Conservation (phyloP, 352 stramenopile genomes). For the Hyaloperonospora arabidopsidis region DNA sequence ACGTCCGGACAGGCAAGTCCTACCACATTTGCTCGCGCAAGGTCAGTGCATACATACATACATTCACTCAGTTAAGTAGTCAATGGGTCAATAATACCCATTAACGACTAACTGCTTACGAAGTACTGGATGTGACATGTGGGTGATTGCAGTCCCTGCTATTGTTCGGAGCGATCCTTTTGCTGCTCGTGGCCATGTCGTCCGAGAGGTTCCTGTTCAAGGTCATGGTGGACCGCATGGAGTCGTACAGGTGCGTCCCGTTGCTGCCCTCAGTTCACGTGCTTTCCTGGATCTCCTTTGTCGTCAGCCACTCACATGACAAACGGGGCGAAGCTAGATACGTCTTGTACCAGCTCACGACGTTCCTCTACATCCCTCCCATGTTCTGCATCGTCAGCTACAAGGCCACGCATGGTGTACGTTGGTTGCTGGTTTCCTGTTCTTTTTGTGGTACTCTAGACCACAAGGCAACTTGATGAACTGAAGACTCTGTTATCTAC, state of each 20-base stretch:
- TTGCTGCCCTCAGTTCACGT: too few relatives aligned
- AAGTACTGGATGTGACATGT: constrained; percentile 3
- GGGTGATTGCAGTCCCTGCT: constrained; percentile 49
- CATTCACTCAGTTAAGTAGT: too few relatives aligned
- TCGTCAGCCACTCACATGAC: too few relatives aligned
- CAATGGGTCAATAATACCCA: too few relatives aligned
- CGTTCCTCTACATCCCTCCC: constrained; percentile 82
- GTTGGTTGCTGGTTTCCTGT: constrained; percentile 8
- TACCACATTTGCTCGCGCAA: constrained; percentile 81
- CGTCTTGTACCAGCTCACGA: constrained; percentile 83
- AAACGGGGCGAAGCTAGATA: constrained; percentile 49
- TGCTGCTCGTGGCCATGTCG: constrained; percentile 70
- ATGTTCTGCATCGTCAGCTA: constrained; percentile 85
- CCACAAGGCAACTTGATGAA: not conserved
- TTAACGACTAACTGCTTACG: too few relatives aligned
- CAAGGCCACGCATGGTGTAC: constrained; percentile 67
- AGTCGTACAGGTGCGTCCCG: constrained; percentile 66
- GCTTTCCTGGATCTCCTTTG: not conserved
- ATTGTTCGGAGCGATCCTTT: constrained; percentile 60
- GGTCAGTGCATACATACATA: constrained; percentile 23
- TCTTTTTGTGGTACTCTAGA: not conserved
- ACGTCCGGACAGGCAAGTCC: constrained; percentile 77
- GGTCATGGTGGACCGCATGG: constrained; percentile 84
- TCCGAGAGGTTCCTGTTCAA: constrained; percentile 85
- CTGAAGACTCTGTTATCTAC: constrained; percentile 6